These are phyloP conservation scores for Wallacemonas sp. DNA, from an alignment of 208 protist species.

Conservation along the genomic window DNA sequence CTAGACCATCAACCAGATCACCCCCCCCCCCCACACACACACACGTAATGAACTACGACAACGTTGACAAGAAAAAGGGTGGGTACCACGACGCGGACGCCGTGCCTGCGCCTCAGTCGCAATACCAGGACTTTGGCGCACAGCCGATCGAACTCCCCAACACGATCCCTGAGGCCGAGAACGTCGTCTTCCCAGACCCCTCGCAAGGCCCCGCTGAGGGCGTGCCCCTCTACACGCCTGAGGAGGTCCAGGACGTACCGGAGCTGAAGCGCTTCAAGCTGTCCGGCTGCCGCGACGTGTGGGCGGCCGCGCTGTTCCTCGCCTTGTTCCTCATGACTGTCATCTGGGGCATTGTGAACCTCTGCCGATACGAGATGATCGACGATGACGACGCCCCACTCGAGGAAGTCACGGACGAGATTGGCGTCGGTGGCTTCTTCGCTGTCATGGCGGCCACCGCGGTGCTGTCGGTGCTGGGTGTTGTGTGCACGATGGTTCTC, in stretches of 20 bases:
- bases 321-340: conserved; percentile 49
- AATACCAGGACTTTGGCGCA: conserved; percentile 10
- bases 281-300: conserved; percentile 71
- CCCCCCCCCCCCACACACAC: too few relatives aligned
- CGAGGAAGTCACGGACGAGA: neutral
- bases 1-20: too few relatives aligned
- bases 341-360: conserved; percentile 57
- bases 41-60: conserved; percentile 12
- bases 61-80: conserved; percentile 3
- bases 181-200: conserved; percentile 30
- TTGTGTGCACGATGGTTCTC: conserved; percentile 23
- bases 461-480: conserved; percentile 18
- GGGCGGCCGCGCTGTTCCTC: conserved; percentile 65
- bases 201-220: conserved; percentile 42
- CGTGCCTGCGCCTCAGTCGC: neutral
- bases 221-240: conserved; percentile 53
- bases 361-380: conserved; percentile 37
- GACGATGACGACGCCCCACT: neutral
- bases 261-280: conserved; percentile 67
- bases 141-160: conserved; percentile 10
- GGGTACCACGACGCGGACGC: conserved; percentile 14
- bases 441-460: conserved; percentile 6
- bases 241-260: conserved; percentile 34
- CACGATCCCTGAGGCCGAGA: conserved; percentile 42
- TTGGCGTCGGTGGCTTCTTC: conserved; percentile 9